Evolutionary conservation across 2,329 filamentous ascomycete genomes (phyloP), one percentile per base, ranked within the genome.

Genomic region (Fusarium armeniacum): DNA sequence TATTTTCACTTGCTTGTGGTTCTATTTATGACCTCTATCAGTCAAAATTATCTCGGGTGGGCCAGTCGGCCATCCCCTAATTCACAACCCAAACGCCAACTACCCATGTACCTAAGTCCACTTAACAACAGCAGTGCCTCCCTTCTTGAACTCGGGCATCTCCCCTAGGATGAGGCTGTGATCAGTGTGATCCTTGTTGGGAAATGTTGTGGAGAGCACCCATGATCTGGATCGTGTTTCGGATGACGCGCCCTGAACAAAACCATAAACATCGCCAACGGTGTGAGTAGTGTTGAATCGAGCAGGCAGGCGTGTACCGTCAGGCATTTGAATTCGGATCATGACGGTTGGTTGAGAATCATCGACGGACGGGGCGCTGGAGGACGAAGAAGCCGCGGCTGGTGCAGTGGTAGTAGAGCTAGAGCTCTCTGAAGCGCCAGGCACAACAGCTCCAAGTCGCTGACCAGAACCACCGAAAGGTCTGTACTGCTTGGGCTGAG

Each of bases 261-360:
- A 95, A 11, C 84, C 83, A 78, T 96, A 95, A 11, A 97, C 86
- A 70, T 95, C 91, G 18, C 89, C 90, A 47, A 97, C 81, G 0
- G 92, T 96, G 73, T 93, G 90, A 1, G 87, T 90, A 0, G 90
- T 90, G 81, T 96, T 96, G 82, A 97, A 97, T 11, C 92, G 88
- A 28, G 91, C 92, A n/a, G 90, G 89, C 26, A 96, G 82, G 44
- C 92, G 86, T 3, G 91, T 91, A 40, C 93, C 93, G 70, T 95
- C 90, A 2, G 90, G 91, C 58, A 96, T 86, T 75, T 93, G 91
- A 60, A 97, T 90, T 72, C 93, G 90, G 41, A 97, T 84, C 65
- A 85, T 89, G 24, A 96, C 73, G 0, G 85, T 90, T 0, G 93
- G 93, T 69, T 88, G 88, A 1, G 89, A 89, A 54, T 86, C 80